Base-by-base conservation (phyloP, 768 basidiomycete genomes). In the Leccinum barrowsii region DNA sequence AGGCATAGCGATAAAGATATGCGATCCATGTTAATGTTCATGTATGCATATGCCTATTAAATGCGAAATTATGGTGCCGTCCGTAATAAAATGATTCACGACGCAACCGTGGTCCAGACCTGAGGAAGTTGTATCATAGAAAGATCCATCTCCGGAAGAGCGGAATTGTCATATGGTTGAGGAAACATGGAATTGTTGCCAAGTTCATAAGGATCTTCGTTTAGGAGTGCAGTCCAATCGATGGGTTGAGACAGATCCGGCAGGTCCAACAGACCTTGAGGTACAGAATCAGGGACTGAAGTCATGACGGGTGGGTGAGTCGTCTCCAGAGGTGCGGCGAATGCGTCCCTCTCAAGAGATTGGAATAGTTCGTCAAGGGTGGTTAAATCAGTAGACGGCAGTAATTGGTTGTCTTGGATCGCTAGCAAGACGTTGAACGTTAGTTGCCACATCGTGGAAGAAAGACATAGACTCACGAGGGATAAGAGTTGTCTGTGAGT, bases 151-250 rank as follows among this genome's bases (percentile, higher is more conserved):
- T 48, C 63, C 0, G 52, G 22, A 2, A 63, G 52, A n/a, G 22
- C 1, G 12, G 48, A 50, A 26, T 19, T 3, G 15, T 3, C 0
- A 37, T 30, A 49, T 6, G 11, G 47, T n/a, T n/a, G 51, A 35
- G 32, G 46, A 8, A 42, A 52, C 10, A 42, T 24, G 6, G 21
- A 13, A 21, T 55, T 6, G 10, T 17, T 30, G 3, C n/a, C 21
- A 7, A 54, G 10, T 24, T 28, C 35, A 10, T 3, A 52, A 3
- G 34, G 26, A 15, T 48, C 26, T 30, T 26, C 37, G 4, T 53
- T 42, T 40, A 66, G 52, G 34, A 66, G 58, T 32, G 24, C 15
- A 2, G 54, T 60, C 65, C 59, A 66, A 22, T 63, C 59, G 15
- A 66, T 55, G 47, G 52, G 1, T 49, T 52, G 37, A 17, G 60